Evolutionary conservation across 2,329 filamentous ascomycete species (phyloP), one percentile per base, ranked within the genome.

Genomic region (Pestalotiopsis sp.): DNA sequence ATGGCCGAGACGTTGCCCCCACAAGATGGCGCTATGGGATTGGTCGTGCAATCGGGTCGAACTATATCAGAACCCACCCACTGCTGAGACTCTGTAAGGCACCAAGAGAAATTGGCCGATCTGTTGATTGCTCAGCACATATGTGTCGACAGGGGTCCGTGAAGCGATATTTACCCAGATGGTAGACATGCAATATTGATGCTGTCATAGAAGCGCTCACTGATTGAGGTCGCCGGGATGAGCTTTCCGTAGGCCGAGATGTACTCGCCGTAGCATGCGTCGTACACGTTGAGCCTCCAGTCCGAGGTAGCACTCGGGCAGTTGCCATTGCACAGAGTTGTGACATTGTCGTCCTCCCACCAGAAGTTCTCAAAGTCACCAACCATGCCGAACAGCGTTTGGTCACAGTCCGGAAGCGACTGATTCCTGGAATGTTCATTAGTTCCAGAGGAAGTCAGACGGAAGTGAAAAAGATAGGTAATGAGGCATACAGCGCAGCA

Each of bases 31-130:
- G 56, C 66, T 1, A 59, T 23, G 12, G 66, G 66, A 17, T 64
- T 64, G 1, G 60, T 59, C 12, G 12, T 23, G 38, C 59, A 68
- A 20, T 68, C 66, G 6, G 66, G 25, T 9, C 36, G 25, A 25
- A 68, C 13, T 20, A 68, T 64, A 17, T 68, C 66, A 25, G 60
- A 63, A 23, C 66, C 59, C 27, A 52, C 58, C 66, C 59, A 68
- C 25, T 68, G 20, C 20, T 68, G 59, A 11, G 58, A 52, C 25
- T 68, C 66, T 14, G 58, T 61, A 11, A 68, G 41, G 11, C 66
- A 68, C 66, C 59, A 68, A 7, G 23, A 25, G 25, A 66, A 66
- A 27, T 66, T 23, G 20, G 27, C 45, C 3, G 62, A 64, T 5
- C 62, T 64, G 5, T 23, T 25, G 9, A 9, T 3, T 25, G 6